A percentile compares a stretch with the other conserved stretches of the same genome.
Conservation (phyloP, 768 basidiomycete genomes). For the Termitomyces bulborhizus region DNA sequence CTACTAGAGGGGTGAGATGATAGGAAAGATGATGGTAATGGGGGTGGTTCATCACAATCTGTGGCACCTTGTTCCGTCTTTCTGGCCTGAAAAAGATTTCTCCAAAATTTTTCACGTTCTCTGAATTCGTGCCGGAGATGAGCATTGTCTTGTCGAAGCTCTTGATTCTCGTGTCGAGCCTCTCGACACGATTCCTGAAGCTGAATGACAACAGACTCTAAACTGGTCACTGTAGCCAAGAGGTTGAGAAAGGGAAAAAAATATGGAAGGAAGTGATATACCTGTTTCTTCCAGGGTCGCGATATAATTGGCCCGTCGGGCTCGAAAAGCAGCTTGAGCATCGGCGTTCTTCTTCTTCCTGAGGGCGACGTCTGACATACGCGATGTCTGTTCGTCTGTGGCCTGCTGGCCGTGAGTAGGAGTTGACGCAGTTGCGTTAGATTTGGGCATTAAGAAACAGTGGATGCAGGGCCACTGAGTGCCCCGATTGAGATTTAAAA, state of each 20-base stretch:
- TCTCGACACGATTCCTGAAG: conserved; percentile 79
- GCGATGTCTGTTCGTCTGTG: conserved; percentile 28
- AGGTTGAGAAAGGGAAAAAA: conserved; percentile 4
- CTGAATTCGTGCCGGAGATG: conserved; percentile 58
- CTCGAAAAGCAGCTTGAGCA: conserved; percentile 82
- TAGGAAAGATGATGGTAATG: conserved; percentile 40
- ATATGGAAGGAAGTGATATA: conserved; percentile 16
- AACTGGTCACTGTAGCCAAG: conserved; percentile 56
- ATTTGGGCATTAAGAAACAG: conserved; percentile 36
- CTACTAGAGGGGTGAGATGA: conserved; percentile 24
- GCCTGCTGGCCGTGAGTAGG: conserved; percentile 27
- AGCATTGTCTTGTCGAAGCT: conserved; percentile 59
- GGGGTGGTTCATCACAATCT: conserved; percentile 47
- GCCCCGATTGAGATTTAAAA: conserved; percentile 42
- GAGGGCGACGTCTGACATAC: conserved; percentile 61
- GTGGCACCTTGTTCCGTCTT: conserved; percentile 45
- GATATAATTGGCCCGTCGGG: conserved; percentile 80
- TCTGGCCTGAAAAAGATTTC: conserved; percentile 58
- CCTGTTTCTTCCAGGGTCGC: conserved; percentile 82
- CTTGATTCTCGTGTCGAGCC: conserved; percentile 52
- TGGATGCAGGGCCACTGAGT: conserved; percentile 16
- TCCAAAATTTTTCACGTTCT: conserved; percentile 73
- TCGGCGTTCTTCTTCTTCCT: conserved; percentile 89
- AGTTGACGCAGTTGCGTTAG: conserved; percentile 25
- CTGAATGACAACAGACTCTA: conserved; percentile 80